Conservation (phyloP, 192 early-diverging fungal species). For the Kickxella alabastrina region DNA sequence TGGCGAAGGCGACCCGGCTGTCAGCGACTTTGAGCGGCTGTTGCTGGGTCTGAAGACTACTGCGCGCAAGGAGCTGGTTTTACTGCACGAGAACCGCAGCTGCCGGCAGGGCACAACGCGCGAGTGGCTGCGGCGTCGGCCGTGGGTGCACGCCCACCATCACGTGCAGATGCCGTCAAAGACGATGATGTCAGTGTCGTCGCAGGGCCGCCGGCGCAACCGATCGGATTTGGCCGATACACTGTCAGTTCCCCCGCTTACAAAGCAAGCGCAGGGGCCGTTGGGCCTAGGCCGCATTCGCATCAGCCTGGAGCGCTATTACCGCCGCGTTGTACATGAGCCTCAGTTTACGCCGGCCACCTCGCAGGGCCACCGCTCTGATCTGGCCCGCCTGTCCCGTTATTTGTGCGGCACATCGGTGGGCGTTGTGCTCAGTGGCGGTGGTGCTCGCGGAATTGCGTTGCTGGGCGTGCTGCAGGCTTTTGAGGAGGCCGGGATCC, state of each 20-base stretch:
- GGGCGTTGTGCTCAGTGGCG: constrained; percentile 92
- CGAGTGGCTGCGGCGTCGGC: constrained; percentile 85
- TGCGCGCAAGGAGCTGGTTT: constrained; percentile 93
- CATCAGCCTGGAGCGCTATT: constrained; percentile 65
- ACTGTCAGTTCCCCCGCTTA: not conserved
- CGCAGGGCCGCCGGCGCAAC: not conserved
- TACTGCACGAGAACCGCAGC: constrained; percentile 76
- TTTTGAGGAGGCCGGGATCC: constrained; percentile 95
- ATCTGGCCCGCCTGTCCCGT: constrained; percentile 80
- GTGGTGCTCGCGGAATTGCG: constrained; percentile 91
- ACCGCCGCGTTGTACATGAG: constrained; percentile 46
- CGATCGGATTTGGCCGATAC: not conserved
- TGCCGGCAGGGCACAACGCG: constrained; percentile 81
- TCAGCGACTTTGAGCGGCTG: constrained; percentile 91
- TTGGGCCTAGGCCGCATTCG: constrained; percentile 59
- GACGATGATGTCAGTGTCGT: not conserved
- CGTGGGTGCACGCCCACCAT: constrained; percentile 97
- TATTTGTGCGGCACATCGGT: constrained; percentile 89
- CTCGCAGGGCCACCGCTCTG: constrained; percentile 49
- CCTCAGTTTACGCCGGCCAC: constrained; percentile 36
- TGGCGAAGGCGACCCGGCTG: constrained; percentile 80
- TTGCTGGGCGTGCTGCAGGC: constrained; percentile 91
- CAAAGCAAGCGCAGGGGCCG: not conserved
- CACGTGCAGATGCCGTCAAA: constrained; percentile 77
- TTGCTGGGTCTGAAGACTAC: constrained; percentile 95